phyloP scores from a whole-genome alignment of 139 green algal species.

The Helicosporidium sp. region DNA sequence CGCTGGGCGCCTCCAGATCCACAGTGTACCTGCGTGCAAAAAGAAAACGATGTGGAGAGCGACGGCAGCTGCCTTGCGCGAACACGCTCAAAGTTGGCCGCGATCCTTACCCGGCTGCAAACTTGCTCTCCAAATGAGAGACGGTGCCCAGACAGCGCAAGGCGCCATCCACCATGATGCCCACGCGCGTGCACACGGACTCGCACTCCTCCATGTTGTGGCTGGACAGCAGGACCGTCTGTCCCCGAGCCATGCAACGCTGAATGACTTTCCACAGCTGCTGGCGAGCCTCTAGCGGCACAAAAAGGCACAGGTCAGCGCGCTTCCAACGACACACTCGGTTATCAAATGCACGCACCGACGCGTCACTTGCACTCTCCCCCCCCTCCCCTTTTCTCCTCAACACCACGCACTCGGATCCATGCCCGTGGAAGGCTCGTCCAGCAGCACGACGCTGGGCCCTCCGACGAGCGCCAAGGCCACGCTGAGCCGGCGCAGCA shows the following conservation, averaged over 20 bases:
- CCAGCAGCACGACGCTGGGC: conserved; percentile 41
- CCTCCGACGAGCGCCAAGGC: conserved; percentile 47
- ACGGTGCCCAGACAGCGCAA: conserved; percentile 59
- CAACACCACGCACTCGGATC: conserved; percentile 13
- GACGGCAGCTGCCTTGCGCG: no score
- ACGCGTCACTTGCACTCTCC: no score
- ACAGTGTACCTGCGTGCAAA: no score
- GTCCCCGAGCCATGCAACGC: no score
- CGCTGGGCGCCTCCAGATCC: not conserved
- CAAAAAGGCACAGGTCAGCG: conserved; percentile 4
- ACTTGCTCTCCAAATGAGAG: conserved; percentile 67
- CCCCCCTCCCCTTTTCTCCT: not conserved
- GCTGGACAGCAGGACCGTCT: conserved; percentile 68
- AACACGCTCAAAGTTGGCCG: no score
- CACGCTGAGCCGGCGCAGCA: conserved; percentile 52
- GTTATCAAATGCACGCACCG: no score
- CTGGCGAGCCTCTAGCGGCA: no score
- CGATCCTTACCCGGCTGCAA: conserved; percentile 37
- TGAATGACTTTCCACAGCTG: no score
- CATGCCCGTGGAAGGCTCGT: conserved; percentile 56
- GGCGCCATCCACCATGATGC: conserved; percentile 57
- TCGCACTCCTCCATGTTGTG: conserved; percentile 91
- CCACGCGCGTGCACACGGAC: conserved; percentile 60
- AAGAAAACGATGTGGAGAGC: no score
- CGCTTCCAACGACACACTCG: no score